Percentiles rank a stretch among this genome's conserved stretches.
phyloP scores from a whole-genome alignment of 352 stramenopile genomes.

The Saprolegnia diclina region DNA sequence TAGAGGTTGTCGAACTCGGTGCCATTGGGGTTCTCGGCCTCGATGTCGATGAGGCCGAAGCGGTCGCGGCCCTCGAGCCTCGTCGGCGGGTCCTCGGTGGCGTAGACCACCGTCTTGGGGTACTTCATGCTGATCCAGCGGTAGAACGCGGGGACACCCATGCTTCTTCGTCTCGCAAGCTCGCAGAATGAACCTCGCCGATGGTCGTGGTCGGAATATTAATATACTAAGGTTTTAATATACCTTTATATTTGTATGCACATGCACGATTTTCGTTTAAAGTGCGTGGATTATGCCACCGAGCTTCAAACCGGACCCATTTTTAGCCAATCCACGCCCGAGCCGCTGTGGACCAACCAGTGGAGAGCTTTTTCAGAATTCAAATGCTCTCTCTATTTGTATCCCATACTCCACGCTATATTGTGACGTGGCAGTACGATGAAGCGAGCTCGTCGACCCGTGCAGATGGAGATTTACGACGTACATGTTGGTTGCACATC shows the following conservation, averaged over 20 bases:
- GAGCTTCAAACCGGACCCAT: too few relatives aligned
- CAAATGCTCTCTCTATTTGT: background rate
- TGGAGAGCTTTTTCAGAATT: background rate
- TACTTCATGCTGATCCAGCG: constrained; percentile 99
- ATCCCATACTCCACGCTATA: background rate
- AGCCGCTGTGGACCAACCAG: background rate
- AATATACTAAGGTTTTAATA: background rate
- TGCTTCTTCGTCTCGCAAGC: constrained; percentile 41
- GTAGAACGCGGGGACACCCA: constrained; percentile 99
- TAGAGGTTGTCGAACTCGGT: constrained; percentile 98
- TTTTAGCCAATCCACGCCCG: background rate
- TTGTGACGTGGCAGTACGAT: background rate
- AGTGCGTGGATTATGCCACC: too few relatives aligned
- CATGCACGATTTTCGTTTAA: too few relatives aligned
- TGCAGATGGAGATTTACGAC: too few relatives aligned
- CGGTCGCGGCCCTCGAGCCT: constrained; percentile 76
- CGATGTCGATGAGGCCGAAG: constrained; percentile 73
- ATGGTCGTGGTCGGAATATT: background rate
- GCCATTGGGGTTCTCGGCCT: constrained; percentile 89
- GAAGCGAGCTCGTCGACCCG: too few relatives aligned
- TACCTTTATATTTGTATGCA: background rate
- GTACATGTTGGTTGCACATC: too few relatives aligned
- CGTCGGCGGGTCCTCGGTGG: constrained; percentile 57
- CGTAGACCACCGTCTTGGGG: constrained; percentile 95
- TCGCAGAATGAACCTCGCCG: background rate